Evolutionary conservation across 495 filamentous ascomycete genomes (phyloP).

Genomic region (Margaritispora aquatica): DNA sequence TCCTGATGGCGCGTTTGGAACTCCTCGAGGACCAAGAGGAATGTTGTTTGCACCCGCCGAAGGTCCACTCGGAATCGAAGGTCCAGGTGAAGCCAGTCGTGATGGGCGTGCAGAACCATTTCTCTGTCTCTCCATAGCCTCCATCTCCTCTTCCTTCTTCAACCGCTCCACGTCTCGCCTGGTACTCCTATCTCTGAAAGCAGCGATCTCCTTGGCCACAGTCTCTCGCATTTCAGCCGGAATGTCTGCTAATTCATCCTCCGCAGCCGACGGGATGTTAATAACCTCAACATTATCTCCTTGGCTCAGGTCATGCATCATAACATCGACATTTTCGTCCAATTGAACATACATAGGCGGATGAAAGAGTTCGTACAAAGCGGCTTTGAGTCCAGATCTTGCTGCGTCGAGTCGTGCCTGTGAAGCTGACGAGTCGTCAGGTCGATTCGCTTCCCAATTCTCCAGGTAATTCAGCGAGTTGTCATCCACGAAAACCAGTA

Average conservation of each 20-base stretch:
- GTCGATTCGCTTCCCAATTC: constrained; percentile 60
- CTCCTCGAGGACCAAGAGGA: constrained; percentile 69
- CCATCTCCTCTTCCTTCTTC: constrained; percentile 82
- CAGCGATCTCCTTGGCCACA: constrained; percentile 88
- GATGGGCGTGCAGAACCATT: constrained; percentile 58
- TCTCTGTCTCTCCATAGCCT: constrained; percentile 74
- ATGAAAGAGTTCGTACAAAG: constrained; percentile 66
- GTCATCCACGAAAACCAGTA: constrained; percentile 77
- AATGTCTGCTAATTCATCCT: constrained; percentile 94
- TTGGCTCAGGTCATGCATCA: constrained; percentile 61
- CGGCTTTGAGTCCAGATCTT: constrained; percentile 52
- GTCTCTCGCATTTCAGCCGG: constrained; percentile 95
- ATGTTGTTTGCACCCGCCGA: constrained; percentile 74
- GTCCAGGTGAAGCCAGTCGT: constrained; percentile 66
- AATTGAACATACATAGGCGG: constrained; percentile 48
- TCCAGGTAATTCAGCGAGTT: constrained; percentile 74
- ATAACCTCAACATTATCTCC: constrained; percentile 73
- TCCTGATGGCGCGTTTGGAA: constrained; percentile 74
- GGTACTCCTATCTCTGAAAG: constrained; percentile 87
- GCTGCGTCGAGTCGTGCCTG: constrained; percentile 66
- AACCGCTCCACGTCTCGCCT: constrained; percentile 83
- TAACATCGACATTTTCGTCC: constrained; percentile 58
- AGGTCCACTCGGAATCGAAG: constrained; percentile 46
- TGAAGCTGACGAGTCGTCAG: constrained; percentile 56
- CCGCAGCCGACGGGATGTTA: constrained; percentile 80